Evolutionary conservation across 2,329 filamentous ascomycete species (phyloP).

Genomic region (Alternaria gaisen): DNA sequence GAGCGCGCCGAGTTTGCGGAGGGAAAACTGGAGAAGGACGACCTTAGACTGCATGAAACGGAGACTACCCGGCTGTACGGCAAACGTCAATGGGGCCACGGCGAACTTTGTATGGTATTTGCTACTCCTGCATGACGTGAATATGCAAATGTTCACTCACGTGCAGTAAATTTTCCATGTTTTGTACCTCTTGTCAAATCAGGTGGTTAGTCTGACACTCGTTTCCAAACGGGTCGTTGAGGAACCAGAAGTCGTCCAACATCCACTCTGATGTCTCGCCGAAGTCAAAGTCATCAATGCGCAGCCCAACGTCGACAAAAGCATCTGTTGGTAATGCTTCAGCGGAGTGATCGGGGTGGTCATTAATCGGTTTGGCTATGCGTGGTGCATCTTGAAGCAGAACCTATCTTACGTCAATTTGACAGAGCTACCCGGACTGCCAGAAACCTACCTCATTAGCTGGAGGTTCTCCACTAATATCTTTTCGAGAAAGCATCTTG

Average conservation of each 20-base stretch:
- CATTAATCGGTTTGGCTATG: neutral
- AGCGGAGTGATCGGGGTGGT: neutral
- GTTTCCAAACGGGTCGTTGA: slow-evolving; percentile 13
- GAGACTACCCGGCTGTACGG: neutral
- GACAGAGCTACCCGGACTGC: neutral
- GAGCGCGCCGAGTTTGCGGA: neutral
- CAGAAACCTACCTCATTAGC: slow-evolving; percentile 22
- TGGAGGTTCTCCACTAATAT: slow-evolving; percentile 19
- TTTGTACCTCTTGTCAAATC: neutral
- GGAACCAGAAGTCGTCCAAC: slow-evolving; percentile 33
- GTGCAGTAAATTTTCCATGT: neutral
- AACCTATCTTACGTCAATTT: neutral
- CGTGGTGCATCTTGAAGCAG: neutral
- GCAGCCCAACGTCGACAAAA: slow-evolving; percentile 13
- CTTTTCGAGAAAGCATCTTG: slow-evolving; percentile 25
- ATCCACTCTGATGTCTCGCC: slow-evolving; percentile 22
- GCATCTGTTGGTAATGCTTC: neutral
- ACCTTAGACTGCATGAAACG: neutral
- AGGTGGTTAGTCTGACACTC: neutral
- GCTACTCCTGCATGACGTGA: neutral
- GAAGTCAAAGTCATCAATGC: slow-evolving; percentile 23
- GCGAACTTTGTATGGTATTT: neutral
- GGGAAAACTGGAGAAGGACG: neutral
- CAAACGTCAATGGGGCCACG: neutral
- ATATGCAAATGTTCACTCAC: neutral